Percentiles rank a stretch among this genome's conserved stretches.
phyloP scores from a whole-genome alignment of 116 monocot species.

The Phalaenopsis hybrid region DNA sequence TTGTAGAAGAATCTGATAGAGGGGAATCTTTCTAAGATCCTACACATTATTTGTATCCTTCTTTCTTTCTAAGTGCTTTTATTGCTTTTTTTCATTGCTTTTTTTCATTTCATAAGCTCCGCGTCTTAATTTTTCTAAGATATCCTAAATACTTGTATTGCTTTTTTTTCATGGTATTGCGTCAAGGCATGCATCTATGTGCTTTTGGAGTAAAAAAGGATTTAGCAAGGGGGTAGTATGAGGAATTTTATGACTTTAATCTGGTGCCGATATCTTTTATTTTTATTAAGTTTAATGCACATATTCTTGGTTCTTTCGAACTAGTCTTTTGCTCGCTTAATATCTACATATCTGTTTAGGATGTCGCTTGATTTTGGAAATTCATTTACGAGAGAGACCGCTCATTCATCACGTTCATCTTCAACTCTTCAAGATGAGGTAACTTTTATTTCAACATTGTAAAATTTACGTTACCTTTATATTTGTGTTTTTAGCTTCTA shows the following conservation, averaged over 20 bases:
- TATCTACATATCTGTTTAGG: conserved; percentile 21
- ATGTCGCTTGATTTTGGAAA: conserved; percentile 62
- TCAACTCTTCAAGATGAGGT: conserved; percentile 63
- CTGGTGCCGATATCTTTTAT: not conserved
- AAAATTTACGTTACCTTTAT: not conserved
- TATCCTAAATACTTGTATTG: not conserved
- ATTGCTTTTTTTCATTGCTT: no score
- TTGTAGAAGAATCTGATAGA: not conserved
- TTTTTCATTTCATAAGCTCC: no score
- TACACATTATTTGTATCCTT: no score
- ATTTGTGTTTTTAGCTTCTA: not conserved
- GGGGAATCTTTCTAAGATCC: not conserved
- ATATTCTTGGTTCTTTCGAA: not conserved
- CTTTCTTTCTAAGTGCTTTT: no score
- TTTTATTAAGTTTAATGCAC: not conserved
- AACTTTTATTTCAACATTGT: conserved; percentile 1
- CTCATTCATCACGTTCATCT: conserved; percentile 16
- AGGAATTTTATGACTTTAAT: not conserved
- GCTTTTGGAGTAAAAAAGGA: not conserved
- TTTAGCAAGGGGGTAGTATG: not conserved
- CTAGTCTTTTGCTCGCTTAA: not conserved
- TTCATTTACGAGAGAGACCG: conserved; percentile 20
- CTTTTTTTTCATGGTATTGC: not conserved
- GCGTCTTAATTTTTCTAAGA: no score
- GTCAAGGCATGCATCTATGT: no score